Base-by-base conservation (phyloP, 768 basidiomycete species). In the Psilocybe sp. region DNA sequence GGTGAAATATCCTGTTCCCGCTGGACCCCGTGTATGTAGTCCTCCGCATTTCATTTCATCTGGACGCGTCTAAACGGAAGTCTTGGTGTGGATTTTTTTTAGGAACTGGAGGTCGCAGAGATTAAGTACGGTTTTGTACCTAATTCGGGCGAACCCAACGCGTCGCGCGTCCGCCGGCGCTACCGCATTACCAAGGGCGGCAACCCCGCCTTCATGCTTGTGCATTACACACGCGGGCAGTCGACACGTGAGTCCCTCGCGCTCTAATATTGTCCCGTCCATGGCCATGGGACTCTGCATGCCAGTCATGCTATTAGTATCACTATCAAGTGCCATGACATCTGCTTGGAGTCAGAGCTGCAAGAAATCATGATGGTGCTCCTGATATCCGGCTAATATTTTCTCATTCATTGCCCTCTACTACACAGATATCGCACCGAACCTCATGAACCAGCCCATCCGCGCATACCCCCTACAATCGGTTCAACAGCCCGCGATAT, bases 81-180 rank as follows among this genome's bases (percentile, higher is more conserved):
- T 10, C 36, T 28, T 46, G n/a, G 16, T 36, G 12, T 18, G 14
- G 13, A n/a, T n/a, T n/a, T 32, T 48, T 40, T 40, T 36, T 49
- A 90, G 87, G 90, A 92, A 65, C 74, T 93, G 13, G 91, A 92
- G 69, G 76, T 92, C 1, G 63, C 72, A 48, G 90, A 93, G 64
- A 66, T 78, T 20, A 90, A 87, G 62, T 84, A 68, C 58, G 90
- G 91, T 1, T 93, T 89, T 63, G 65, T 88, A n/a, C 90, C 90
- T 13, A 77, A 76, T 37, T 70, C 73, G 1, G 69, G 70, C 38
- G 90, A 92, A 54, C 61, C 71, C 8, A 71, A 62, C 51, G 89
- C 91, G 28, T 87, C 76, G 65, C 82, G 89, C 13, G 62, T 82
- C 41, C 78, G 91, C 42, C 72, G 88, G 43, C 81, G 87, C 5